phyloP scores from a whole-genome alignment of 768 basidiomycete genomes.

The Leccinum pellstonianum region DNA sequence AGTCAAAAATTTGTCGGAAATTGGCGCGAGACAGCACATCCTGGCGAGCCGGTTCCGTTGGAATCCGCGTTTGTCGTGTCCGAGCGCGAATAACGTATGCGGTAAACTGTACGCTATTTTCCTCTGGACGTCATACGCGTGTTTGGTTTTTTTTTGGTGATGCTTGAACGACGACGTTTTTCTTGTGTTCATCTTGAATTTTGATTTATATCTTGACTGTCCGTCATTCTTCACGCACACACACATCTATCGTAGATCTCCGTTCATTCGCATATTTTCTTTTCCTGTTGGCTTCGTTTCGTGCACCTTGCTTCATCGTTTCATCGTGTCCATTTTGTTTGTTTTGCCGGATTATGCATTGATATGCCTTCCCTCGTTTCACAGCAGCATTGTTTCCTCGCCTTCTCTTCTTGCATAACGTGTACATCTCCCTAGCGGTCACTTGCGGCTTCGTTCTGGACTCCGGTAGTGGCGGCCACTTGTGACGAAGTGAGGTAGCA shows the following conservation, averaged over 20 bases:
- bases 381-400: neutral
- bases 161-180: conserved; percentile 8
- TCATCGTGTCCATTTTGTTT: neutral
- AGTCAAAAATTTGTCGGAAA: conserved; percentile 67
- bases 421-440: neutral
- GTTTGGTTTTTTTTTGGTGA: conserved; percentile 1
- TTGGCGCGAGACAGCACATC: conserved; percentile 49
- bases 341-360: neutral
- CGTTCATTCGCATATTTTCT: conserved; percentile 2
- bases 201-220: conserved; percentile 8
- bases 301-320: neutral
- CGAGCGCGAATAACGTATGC: conserved; percentile 34
- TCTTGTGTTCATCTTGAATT: conserved; percentile 6
- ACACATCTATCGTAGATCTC: conserved; percentile 21
- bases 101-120: neutral
- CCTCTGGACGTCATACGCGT: neutral
- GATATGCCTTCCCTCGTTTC: neutral
- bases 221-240: conserved; percentile 8
- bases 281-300: neutral
- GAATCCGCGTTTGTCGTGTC: conserved; percentile 69
- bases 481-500: no score
- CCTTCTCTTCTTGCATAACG: neutral
- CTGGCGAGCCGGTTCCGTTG: conserved; percentile 43
- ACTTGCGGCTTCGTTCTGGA: no score
- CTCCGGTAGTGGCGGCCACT: no score